A percentile compares a stretch with the other conserved stretches of the same genome.
These are phyloP conservation scores for Camillea tinctor DNA, from an alignment of 2,329 filamentous ascomycete genomes.

Conservation along the genomic window DNA sequence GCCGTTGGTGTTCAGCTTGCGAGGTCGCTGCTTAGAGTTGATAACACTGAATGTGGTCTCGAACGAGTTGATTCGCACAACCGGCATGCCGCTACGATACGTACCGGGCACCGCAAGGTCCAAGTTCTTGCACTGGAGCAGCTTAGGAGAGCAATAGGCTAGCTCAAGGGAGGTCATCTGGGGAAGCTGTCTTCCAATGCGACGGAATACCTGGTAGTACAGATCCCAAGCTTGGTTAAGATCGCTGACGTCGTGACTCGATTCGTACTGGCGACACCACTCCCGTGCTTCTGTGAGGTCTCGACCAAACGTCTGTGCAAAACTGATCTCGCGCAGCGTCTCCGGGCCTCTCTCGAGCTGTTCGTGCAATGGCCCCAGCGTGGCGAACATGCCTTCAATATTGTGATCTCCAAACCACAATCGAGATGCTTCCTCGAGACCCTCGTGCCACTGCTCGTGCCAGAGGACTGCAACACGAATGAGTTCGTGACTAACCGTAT, in stretches of 20 bases:
- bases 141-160: slow-evolving; percentile 93
- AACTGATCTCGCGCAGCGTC: slow-evolving; percentile 93
- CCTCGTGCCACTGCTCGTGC: slow-evolving; percentile 99
- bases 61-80: slow-evolving; percentile 85
- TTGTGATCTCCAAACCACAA: slow-evolving; percentile 98
- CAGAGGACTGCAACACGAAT: slow-evolving; percentile 96
- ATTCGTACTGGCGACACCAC: slow-evolving; percentile 90
- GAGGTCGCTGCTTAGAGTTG: slow-evolving; percentile 91
- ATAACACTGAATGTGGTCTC: slow-evolving; percentile 90
- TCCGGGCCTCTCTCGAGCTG: slow-evolving; percentile 88
- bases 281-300: slow-evolving; percentile 93
- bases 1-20: slow-evolving; percentile 83
- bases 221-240: slow-evolving; percentile 98
- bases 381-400: slow-evolving; percentile 94
- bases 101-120: slow-evolving; percentile 95
- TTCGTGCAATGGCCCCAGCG: slow-evolving; percentile 85
- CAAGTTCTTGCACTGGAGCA: slow-evolving; percentile 80
- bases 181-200: slow-evolving; percentile 88
- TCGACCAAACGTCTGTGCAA: slow-evolving; percentile 93
- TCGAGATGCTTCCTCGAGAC: slow-evolving; percentile 90
- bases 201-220: slow-evolving; percentile 97
- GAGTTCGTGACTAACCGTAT: slow-evolving; percentile 91
- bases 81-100: slow-evolving; percentile 73
- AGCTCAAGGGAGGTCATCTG: slow-evolving; percentile 91
- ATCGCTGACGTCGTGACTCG: slow-evolving; percentile 86